Percentiles rank a stretch among this genome's conserved stretches.
These are phyloP conservation scores for Colletotrichum sp. DNA, from an alignment of 2,329 filamentous ascomycete species.

Conservation along the genomic window DNA sequence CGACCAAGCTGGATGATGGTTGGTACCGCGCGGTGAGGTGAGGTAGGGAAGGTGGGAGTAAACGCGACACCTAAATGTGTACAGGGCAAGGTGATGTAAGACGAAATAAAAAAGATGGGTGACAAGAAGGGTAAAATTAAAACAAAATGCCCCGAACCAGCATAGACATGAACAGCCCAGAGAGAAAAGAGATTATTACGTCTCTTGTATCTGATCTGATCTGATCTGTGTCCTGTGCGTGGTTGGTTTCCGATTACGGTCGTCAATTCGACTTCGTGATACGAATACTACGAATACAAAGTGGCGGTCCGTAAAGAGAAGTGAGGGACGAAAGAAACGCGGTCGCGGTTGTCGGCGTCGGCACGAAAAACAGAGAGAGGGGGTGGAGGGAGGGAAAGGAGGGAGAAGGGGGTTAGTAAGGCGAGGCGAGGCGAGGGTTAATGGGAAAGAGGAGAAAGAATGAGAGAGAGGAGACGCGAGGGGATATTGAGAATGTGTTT, in stretches of 20 bases:
- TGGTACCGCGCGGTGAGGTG: not conserved
- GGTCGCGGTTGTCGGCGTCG: constrained; percentile 14
- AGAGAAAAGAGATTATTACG: not conserved
- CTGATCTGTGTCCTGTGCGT: not conserved
- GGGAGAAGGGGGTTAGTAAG: constrained; percentile 7
- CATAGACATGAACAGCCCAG: not conserved
- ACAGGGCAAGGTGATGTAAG: not conserved
- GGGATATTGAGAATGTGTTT: not conserved
- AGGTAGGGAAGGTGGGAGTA: constrained; percentile 6
- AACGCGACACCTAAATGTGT: not conserved
- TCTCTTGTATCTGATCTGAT: not conserved
- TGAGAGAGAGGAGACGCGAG: not conserved
- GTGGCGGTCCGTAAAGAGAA: not conserved
- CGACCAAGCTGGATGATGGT: not conserved
- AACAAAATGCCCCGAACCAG: constrained; percentile 3
- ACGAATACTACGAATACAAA: not conserved
- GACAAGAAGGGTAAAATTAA: not conserved
- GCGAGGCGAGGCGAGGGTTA: not conserved
- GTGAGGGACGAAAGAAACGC: constrained; percentile 5
- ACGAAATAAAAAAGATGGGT: not conserved
- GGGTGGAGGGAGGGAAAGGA: constrained; percentile 7
- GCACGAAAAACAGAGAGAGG: constrained; percentile 5
- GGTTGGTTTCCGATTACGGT: not conserved
- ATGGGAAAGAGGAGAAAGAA: not conserved
- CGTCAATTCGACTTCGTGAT: constrained; percentile 3